Conservation (phyloP, 2,329 filamentous ascomycete species). For the Cytospora paraplurivora region DNA sequence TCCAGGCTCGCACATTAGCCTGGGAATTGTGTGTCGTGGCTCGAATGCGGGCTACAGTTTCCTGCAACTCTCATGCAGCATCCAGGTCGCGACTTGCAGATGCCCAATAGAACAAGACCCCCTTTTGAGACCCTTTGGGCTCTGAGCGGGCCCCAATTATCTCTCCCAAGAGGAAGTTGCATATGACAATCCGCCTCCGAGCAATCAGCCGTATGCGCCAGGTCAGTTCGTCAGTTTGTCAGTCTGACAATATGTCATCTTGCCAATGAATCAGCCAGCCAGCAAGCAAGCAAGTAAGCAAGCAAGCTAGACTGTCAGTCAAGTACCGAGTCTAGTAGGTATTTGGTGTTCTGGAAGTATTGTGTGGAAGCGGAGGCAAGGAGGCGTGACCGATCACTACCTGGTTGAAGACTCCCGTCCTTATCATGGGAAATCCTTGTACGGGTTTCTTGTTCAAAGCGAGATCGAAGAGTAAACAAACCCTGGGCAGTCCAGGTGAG, state of each 20-base stretch:
- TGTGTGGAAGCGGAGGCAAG: constrained; percentile 6
- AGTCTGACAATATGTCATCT: too few relatives aligned
- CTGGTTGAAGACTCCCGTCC: constrained; percentile 9
- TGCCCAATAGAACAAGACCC: constrained; percentile 24
- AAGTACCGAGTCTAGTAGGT: background rate
- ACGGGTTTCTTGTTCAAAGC: background rate
- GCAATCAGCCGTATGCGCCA: constrained; percentile 1
- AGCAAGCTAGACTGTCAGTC: background rate
- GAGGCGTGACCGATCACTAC: constrained; percentile 10
- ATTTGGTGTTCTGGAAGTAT: background rate
- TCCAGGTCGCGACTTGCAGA: constrained; percentile 28
- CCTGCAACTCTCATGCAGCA: constrained; percentile 29
- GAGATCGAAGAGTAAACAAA: constrained; percentile 5
- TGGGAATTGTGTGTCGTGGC: constrained; percentile 43
- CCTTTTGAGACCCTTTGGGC: constrained; percentile 25
- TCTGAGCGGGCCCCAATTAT: constrained; percentile 26
- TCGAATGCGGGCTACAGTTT: constrained; percentile 42
- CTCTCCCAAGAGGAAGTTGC: constrained; percentile 10
- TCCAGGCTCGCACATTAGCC: constrained; percentile 39
- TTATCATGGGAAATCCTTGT: background rate
- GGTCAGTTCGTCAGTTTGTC: too few relatives aligned
- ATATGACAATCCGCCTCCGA: constrained; percentile 12
- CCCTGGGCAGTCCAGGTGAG: constrained; percentile 1
- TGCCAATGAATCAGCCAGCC: too few relatives aligned
- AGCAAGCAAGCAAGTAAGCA: too few relatives aligned